Evolutionary conservation across 225 moss, liverwort and hornwort genomes (phyloP), one percentile per base, ranked within the genome.

Genomic region (Takakia lepidozioides): DNA sequence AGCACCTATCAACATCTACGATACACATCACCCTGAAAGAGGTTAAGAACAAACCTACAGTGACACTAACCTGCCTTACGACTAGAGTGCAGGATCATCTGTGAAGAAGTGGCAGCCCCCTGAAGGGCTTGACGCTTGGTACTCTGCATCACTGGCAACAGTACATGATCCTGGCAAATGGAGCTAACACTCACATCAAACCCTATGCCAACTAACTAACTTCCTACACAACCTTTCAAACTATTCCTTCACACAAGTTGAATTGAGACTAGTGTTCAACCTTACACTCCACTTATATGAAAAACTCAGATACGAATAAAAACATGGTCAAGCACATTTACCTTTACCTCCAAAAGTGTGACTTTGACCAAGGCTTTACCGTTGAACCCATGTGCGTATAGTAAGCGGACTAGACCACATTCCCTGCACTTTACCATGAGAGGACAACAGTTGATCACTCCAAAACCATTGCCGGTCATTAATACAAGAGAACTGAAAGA

Each of bases 331-430:
- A n/a, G n/a, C n/a, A n/a, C n/a, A n/a, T n/a, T n/a, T 59, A 74
- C 69, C 74, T 69, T 56, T 57, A 74, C 48, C 49, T 74, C 52
- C 10, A 74, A 49, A 27, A 74, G 59, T 26, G 57, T 65, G 27
- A 61, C 61, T 18, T 55, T 61, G 27, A 65, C 48, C 57, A 74
- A 69, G 27, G 60, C 51, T 25, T 39, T 69, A 17, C 74, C 74
- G 49, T 64, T 18, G 51, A 65, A 60, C 19, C 74, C 61, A 25
- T 60, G 57, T 7, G 65, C 65, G 14, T 57, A 65, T 13, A 74
- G 53, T 38, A 74, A 41, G 27, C 63, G 69, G 11, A 46, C 44
- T 60, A 74, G 58, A 10, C 19, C 44, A 39, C 56, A 19, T 20
- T 61, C 20, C 56, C 69, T 74, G 29, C 51, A 65, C 28, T 11